Conservation (phyloP, 2,329 filamentous ascomycete genomes). For the Aspergillus puulaauensis region DNA sequence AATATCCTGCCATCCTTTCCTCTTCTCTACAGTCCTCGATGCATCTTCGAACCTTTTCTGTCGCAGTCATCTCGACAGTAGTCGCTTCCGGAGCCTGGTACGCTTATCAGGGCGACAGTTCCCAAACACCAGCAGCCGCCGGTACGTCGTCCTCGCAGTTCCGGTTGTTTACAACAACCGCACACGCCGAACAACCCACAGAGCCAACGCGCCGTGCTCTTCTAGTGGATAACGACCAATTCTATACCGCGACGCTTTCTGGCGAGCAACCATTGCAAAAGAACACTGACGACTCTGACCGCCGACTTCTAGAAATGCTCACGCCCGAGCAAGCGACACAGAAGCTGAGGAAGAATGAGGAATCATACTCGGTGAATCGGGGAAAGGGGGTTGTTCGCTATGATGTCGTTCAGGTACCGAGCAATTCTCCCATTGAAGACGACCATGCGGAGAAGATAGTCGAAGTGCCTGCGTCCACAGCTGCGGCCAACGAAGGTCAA, state of each 20-base stretch:
- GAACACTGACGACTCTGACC: slow-evolving; percentile 77
- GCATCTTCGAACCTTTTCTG: slow-evolving; percentile 49
- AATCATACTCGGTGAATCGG: slow-evolving; percentile 85
- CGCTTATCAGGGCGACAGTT: slow-evolving; percentile 43
- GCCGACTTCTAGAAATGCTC: slow-evolving; percentile 91
- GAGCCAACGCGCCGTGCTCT: slow-evolving; percentile 66
- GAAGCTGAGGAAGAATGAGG: slow-evolving; percentile 83
- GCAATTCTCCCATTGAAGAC: slow-evolving; percentile 97
- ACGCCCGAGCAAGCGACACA: slow-evolving; percentile 90
- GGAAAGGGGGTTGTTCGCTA: slow-evolving; percentile 92
- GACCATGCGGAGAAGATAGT: slow-evolving; percentile 98
- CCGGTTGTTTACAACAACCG: slow-evolving; percentile 24
- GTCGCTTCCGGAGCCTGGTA: slow-evolving; percentile 52
- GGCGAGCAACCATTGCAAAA: slow-evolving; percentile 87
- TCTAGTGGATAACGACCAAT: slow-evolving; percentile 84
- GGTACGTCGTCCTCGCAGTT: slow-evolving; percentile 24
- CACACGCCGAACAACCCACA: slow-evolving; percentile 43
- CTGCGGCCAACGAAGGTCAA: slow-evolving; percentile 55
- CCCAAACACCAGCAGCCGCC: slow-evolving; percentile 24
- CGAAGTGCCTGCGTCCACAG: slow-evolving; percentile 68
- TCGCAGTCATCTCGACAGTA: slow-evolving; percentile 48
- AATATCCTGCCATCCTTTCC: slow-evolving; percentile 35
- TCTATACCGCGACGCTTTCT: slow-evolving; percentile 83
- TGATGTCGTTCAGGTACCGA: slow-evolving; percentile 89
- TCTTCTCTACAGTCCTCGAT: slow-evolving; percentile 46